A percentile compares a stretch with the other conserved stretches of the same genome.
phyloP scores from a whole-genome alignment of 179 eudicot genomes.

The Actinidia chinensis region DNA sequence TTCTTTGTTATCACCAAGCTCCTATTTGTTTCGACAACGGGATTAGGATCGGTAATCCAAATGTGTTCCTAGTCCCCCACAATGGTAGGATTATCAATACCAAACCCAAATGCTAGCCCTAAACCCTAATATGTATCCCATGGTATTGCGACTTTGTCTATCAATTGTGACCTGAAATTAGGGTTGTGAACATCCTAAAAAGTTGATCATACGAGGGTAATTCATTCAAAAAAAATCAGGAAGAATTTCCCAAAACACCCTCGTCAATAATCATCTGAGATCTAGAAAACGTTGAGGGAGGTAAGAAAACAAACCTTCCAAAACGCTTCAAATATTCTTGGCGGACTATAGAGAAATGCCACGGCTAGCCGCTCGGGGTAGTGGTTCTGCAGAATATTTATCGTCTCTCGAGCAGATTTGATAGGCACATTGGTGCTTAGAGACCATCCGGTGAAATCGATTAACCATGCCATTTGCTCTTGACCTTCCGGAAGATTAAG shows the following conservation, averaged over 20 bases:
- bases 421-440: constrained; percentile 51
- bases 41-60: no score
- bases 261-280: background rate
- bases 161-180: no score
- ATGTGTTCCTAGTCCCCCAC: no score
- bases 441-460: constrained; percentile 71
- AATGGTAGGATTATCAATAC: no score
- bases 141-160: no score
- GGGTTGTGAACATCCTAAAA: no score
- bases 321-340: constrained; percentile 62
- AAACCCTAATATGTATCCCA: no score
- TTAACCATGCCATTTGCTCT: constrained; percentile 70
- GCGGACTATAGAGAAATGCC: constrained; percentile 61
- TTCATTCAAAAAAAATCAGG: background rate
- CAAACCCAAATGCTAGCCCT: no score
- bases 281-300: background rate
- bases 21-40: no score
- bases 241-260: background rate
- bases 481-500: constrained; percentile 66
- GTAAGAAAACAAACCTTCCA: constrained; percentile 53
- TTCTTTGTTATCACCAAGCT: no score
- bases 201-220: no score
- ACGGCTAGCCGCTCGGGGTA: constrained; percentile 68
- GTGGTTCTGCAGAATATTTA: constrained; percentile 60
- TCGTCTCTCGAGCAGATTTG: constrained; percentile 53